These are phyloP conservation scores for Talaromyces marneffei DNA, from an alignment of 2,329 filamentous ascomycete genomes.

Conservation along the genomic window DNA sequence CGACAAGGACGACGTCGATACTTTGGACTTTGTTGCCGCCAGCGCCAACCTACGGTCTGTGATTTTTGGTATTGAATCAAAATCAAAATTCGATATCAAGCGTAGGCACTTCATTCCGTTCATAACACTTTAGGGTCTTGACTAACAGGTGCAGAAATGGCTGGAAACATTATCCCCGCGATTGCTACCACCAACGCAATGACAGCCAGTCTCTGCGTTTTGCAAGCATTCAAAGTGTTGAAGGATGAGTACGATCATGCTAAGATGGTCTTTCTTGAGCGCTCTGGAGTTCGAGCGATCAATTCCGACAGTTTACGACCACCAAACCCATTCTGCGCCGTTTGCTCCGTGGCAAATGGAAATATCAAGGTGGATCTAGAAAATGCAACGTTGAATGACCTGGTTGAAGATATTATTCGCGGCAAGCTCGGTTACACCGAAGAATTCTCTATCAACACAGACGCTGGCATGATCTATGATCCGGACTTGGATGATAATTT, in stretches of 20 bases:
- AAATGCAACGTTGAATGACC: slow-evolving; percentile 67
- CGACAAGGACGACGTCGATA: slow-evolving; percentile 95
- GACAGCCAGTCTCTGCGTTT: slow-evolving; percentile 82
- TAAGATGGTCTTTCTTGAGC: slow-evolving; percentile 68
- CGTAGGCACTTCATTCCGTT: slow-evolving; percentile 36
- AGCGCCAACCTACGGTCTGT: slow-evolving; percentile 83
- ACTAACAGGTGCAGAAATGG: slow-evolving; percentile 66
- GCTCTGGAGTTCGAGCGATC: slow-evolving; percentile 54
- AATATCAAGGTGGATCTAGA: slow-evolving; percentile 63
- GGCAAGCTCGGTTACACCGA: slow-evolving; percentile 68
- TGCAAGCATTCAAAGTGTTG: slow-evolving; percentile 88
- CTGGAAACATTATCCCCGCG: slow-evolving; percentile 96
- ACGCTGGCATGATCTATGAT: slow-evolving; percentile 77
- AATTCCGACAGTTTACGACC: slow-evolving; percentile 50
- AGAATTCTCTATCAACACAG: slow-evolving; percentile 72
- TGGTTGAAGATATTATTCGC: slow-evolving; percentile 70
- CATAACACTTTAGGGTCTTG: neutral
- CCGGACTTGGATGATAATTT: slow-evolving; percentile 84
- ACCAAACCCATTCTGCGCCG: slow-evolving; percentile 76
- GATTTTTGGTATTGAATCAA: slow-evolving; percentile 81
- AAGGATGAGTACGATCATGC: slow-evolving; percentile 63
- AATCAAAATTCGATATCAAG: slow-evolving; percentile 94
- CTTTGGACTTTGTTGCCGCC: slow-evolving; percentile 86
- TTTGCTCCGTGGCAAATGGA: slow-evolving; percentile 70
- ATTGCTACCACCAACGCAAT: slow-evolving; percentile 98